These are phyloP conservation scores for Rhododendron mucronatum DNA, from an alignment of 148 eudicot genomes.

Conservation along the genomic window DNA sequence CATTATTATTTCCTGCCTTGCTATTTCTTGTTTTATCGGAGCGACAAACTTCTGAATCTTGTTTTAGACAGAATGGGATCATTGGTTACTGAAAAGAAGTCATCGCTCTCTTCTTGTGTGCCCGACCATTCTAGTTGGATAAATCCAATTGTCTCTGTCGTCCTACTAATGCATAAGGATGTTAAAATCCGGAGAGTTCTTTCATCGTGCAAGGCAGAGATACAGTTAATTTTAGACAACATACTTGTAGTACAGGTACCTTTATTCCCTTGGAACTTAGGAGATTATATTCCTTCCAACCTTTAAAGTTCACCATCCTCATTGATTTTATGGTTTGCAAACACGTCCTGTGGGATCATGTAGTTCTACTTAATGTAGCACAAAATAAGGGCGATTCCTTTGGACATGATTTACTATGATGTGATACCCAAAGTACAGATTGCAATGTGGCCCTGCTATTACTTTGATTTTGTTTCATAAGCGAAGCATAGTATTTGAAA, in stretches of 20 bases:
- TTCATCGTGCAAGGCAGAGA: constrained; percentile 44
- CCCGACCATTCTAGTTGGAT: constrained; percentile 32
- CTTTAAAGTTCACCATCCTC: neutral
- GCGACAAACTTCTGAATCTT: constrained; percentile 32
- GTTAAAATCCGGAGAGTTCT: constrained; percentile 36
- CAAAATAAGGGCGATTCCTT: neutral
- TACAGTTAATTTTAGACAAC: constrained; percentile 36
- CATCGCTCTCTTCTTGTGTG: constrained; percentile 13
- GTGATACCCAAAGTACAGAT: neutral
- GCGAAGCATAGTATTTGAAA: neutral
- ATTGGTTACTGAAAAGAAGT: constrained; percentile 24
- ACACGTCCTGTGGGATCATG: neutral
- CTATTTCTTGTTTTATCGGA: constrained; percentile 50
- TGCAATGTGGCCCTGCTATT: neutral
- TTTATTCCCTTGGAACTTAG: neutral
- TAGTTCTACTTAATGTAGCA: neutral
- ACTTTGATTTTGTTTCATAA: neutral
- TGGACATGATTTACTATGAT: neutral
- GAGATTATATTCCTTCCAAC: neutral
- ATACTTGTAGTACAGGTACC: constrained; percentile 43
- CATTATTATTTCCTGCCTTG: constrained; percentile 72
- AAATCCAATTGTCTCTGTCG: constrained; percentile 37
- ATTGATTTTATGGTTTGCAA: neutral
- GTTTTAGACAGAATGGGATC: constrained; percentile 48
- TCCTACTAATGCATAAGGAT: constrained; percentile 50